Evolutionary conservation across 1,139 yeast species (phyloP).

Genomic region (Kazachstania sp.): DNA sequence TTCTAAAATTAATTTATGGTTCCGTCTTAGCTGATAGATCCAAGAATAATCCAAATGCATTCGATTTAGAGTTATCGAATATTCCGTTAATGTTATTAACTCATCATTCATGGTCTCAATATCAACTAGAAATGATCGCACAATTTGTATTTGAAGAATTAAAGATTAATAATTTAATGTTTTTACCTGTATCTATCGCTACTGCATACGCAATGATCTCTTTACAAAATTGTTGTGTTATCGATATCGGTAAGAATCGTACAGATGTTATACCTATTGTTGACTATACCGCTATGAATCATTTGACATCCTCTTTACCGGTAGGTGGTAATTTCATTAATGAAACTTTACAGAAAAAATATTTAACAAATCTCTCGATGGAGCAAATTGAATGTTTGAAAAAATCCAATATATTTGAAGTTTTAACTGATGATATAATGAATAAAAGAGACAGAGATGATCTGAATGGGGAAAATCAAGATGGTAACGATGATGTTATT

Average conservation of each 20-base stretch:
- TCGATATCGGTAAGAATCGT: conserved; percentile 71
- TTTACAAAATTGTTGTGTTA: conserved; percentile 52
- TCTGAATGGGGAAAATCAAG: conserved; percentile 30
- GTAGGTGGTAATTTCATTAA: conserved; percentile 63
- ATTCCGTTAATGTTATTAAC: conserved; percentile 56
- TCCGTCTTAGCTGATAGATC: conserved; percentile 39
- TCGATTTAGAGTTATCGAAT: conserved; percentile 31
- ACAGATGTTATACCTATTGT: conserved; percentile 73
- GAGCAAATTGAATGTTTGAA: conserved; percentile 70
- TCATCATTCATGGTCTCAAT: conserved; percentile 60
- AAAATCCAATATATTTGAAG: conserved; percentile 67
- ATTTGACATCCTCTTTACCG: conserved; percentile 44
- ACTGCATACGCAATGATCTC: conserved; percentile 69
- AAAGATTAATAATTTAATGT: conserved; percentile 64
- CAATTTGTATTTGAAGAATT: conserved; percentile 68
- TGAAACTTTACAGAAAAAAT: conserved; percentile 36
- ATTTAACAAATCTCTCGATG: conserved; percentile 50
- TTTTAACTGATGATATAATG: conserved; percentile 53
- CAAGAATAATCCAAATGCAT: conserved; percentile 38
- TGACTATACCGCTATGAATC: conserved; percentile 54
- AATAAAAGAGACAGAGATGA: conserved; percentile 41
- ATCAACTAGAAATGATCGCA: conserved; percentile 58
- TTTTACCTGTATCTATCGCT: conserved; percentile 62
- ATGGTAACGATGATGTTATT: conserved; percentile 48
- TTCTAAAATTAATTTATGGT: conserved; percentile 52